These are phyloP conservation scores for Claviceps africana DNA, from an alignment of 2,329 filamentous ascomycete species.

Conservation along the genomic window DNA sequence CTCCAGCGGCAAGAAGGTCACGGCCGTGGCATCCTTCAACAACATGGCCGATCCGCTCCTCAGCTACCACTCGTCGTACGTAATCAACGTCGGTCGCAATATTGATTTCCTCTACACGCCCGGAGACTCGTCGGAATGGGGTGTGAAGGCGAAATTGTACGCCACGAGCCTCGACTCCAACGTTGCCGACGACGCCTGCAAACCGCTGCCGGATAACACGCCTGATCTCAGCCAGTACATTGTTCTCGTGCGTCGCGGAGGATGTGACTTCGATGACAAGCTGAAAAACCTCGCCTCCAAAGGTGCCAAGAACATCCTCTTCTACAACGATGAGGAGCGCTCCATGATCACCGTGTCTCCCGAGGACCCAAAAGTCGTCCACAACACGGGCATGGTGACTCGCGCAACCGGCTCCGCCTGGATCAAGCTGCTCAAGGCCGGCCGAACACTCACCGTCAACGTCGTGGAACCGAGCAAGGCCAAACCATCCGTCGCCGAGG, in stretches of 20 bases:
- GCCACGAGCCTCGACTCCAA: slow-evolving; percentile 20
- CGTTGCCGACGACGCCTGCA: slow-evolving; percentile 17
- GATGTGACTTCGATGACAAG: neutral
- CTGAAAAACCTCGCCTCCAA: slow-evolving; percentile 11
- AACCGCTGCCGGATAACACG: slow-evolving; percentile 27
- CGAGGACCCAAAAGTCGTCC: slow-evolving; percentile 15
- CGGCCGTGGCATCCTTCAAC: slow-evolving; percentile 29
- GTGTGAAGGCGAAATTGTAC: slow-evolving; percentile 15
- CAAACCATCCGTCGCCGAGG: neutral
- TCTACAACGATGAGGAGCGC: slow-evolving; percentile 39
- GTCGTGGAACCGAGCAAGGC: neutral
- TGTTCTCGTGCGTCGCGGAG: slow-evolving; percentile 34
- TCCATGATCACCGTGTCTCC: slow-evolving; percentile 15
- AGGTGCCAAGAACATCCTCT: slow-evolving; percentile 45
- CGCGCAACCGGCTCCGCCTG: slow-evolving; percentile 32
- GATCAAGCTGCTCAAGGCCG: slow-evolving; percentile 23
- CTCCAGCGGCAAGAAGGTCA: slow-evolving; percentile 25
- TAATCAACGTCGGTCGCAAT: slow-evolving; percentile 11
- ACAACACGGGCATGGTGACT: slow-evolving; percentile 14
- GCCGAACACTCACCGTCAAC: slow-evolving; percentile 19
- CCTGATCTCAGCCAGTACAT: slow-evolving; percentile 38
- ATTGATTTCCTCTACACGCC: neutral
- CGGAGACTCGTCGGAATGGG: slow-evolving; percentile 5
- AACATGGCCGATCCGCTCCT: slow-evolving; percentile 26
- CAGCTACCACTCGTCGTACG: slow-evolving; percentile 22